phyloP scores from a whole-genome alignment of 2,329 filamentous ascomycete species.

The Emericellopsis atlantica region DNA sequence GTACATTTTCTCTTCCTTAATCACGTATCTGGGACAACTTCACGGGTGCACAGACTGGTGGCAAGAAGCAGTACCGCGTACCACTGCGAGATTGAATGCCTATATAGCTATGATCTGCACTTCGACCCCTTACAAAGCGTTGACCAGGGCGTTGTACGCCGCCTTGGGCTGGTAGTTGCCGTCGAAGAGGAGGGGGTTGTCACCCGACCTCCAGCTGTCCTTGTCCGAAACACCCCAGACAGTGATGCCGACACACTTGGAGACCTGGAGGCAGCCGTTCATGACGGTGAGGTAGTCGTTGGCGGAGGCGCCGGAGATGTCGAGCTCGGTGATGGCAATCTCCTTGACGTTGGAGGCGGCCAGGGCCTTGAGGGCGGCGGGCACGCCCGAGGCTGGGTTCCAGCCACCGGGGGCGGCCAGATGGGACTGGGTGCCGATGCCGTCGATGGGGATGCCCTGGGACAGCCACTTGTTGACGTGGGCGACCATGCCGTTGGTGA shows the following conservation, averaged over 20 bases:
- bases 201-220: conserved; percentile 35
- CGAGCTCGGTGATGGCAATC: conserved; percentile 55
- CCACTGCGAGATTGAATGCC: too few relatives aligned
- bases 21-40: too few relatives aligned
- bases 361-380: conserved; percentile 37
- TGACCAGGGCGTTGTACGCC: conserved; percentile 26
- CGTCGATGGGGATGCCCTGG: conserved; percentile 51
- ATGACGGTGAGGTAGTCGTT: conserved; percentile 45
- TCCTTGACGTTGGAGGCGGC: conserved; percentile 38
- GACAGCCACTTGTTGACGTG: conserved; percentile 53
- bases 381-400: conserved; percentile 29
- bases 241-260: conserved; percentile 53
- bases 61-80: too few relatives aligned
- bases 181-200: conserved; percentile 42
- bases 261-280: conserved; percentile 43
- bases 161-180: conserved; percentile 34
- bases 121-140: neutral
- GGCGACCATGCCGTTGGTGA: conserved; percentile 34
- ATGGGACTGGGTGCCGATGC: conserved; percentile 46
- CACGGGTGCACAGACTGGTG: too few relatives aligned
- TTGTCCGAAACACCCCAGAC: conserved; percentile 42
- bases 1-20: too few relatives aligned
- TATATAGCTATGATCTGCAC: neutral
- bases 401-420: conserved; percentile 29
- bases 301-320: conserved; percentile 46